These are phyloP conservation scores for Hemerocallis citrina DNA, from an alignment of 106 monocot genomes.

Conservation along the genomic window DNA sequence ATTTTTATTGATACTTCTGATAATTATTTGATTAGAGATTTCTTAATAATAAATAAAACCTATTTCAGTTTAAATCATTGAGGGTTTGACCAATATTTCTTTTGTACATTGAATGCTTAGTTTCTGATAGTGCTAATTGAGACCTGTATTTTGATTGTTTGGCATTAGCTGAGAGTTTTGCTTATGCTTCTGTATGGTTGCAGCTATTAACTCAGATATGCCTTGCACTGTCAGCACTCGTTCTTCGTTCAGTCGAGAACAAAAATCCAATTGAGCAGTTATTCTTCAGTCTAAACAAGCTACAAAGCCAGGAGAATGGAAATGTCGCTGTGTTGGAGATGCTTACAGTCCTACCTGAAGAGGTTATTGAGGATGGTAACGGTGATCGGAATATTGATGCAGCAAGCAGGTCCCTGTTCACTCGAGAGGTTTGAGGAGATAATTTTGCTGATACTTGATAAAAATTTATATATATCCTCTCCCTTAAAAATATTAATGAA, in stretches of 20 bases:
- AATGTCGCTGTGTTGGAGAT: conserved; percentile 75
- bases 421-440: conserved; percentile 42
- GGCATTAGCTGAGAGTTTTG: not conserved
- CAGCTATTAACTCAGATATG: conserved; percentile 97
- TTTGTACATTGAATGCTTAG: not conserved
- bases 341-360: conserved; percentile 93
- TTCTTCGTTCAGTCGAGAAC: conserved; percentile 60
- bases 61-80: not conserved
- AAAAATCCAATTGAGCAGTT: conserved; percentile 74
- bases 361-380: conserved; percentile 65
- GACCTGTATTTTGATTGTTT: not conserved
- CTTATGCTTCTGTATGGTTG: conserved; percentile 1
- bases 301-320: conserved; percentile 72
- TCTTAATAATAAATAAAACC: not conserved
- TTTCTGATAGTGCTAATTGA: not conserved
- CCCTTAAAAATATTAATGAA: too few relatives aligned
- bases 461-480: too few relatives aligned
- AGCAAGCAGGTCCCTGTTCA: conserved; percentile 48
- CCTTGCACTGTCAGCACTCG: conserved; percentile 73
- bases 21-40: not conserved
- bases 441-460: not conserved
- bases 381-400: conserved; percentile 43
- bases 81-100: not conserved
- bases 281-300: conserved; percentile 65
- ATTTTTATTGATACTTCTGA: not conserved